phyloP scores from a whole-genome alignment of 2,329 filamentous ascomycete genomes.

The Aspergillus neoniger region DNA sequence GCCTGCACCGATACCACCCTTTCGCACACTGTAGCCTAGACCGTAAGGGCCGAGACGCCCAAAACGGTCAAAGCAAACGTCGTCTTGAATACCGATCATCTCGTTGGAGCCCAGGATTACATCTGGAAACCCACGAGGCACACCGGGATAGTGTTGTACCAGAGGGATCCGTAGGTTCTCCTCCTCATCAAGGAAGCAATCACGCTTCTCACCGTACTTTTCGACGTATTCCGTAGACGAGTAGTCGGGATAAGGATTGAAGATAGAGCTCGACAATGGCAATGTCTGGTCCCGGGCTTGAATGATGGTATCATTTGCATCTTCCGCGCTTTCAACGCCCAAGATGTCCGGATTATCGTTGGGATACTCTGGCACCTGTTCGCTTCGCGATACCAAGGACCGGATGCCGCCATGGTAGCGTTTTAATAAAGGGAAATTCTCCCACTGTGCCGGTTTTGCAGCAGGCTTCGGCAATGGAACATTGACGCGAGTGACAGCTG shows the following conservation, averaged over 20 bases:
- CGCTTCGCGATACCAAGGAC: conserved; percentile 63
- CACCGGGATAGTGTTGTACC: conserved; percentile 73
- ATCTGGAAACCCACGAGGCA: conserved; percentile 81
- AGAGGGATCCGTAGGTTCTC: conserved; percentile 66
- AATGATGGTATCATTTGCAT: conserved; percentile 29
- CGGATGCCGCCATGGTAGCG: conserved; percentile 88
- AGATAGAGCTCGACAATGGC: conserved; percentile 54
- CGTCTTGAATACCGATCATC: conserved; percentile 72
- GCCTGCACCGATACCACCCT: conserved; percentile 81
- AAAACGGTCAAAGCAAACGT: conserved; percentile 91
- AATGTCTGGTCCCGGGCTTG: conserved; percentile 32
- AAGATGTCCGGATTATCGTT: conserved; percentile 60
- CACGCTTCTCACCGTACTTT: conserved; percentile 62
- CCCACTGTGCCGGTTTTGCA: conserved; percentile 71
- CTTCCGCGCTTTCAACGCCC: conserved; percentile 44
- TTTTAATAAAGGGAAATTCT: conserved; percentile 79
- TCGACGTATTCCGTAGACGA: conserved; percentile 57
- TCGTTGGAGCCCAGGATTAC: conserved; percentile 85
- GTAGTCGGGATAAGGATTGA: conserved; percentile 70
- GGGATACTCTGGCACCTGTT: conserved; percentile 82
- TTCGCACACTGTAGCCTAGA: conserved; percentile 76
- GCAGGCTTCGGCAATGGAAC: conserved; percentile 58
- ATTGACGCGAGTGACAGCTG: conserved; percentile 30
- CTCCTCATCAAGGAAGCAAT: conserved; percentile 76
- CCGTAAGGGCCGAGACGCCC: conserved; percentile 88